phyloP scores from a whole-genome alignment of 805 yeast species.

The Saccharomycodes ludwigii region DNA sequence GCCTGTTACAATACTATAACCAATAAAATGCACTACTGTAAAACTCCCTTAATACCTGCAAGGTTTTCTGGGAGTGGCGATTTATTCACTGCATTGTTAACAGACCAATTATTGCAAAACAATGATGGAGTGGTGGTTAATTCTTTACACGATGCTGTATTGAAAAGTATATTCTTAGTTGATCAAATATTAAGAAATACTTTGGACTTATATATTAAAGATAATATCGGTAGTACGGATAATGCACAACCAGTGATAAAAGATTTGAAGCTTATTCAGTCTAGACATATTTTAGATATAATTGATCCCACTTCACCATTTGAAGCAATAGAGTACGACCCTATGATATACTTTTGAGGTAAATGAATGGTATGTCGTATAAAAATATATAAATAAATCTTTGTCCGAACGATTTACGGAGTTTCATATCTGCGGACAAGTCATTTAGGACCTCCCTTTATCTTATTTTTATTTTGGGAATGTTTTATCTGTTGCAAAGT shows the following conservation, averaged over 20 bases:
- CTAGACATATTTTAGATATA: slow-evolving; percentile 20
- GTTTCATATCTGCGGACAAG: too few relatives aligned
- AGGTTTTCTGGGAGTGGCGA: slow-evolving; percentile 69
- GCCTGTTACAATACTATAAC: slow-evolving; percentile 20
- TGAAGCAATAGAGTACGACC: too few relatives aligned
- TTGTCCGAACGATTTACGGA: too few relatives aligned
- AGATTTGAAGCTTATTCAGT: slow-evolving; percentile 33
- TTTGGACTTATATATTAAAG: slow-evolving; percentile 11
- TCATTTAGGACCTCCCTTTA: too few relatives aligned
- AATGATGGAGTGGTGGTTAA: slow-evolving; percentile 6
- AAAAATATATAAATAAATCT: too few relatives aligned
- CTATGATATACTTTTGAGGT: too few relatives aligned
- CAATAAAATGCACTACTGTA: slow-evolving; percentile 26
- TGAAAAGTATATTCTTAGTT: slow-evolving; percentile 28
- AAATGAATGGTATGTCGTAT: too few relatives aligned
- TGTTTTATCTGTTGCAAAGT: too few relatives aligned
- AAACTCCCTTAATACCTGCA: slow-evolving; percentile 41
- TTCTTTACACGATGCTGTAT: slow-evolving; percentile 22
- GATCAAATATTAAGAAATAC: slow-evolving; percentile 32
- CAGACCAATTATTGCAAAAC: slow-evolving; percentile 33
- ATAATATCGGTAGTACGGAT: background rate
- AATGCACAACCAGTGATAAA: slow-evolving; percentile 19
- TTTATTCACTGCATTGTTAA: slow-evolving; percentile 48
- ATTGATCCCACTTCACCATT: background rate
- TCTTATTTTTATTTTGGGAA: too few relatives aligned